Evolutionary conservation across 2,329 filamentous ascomycete genomes (phyloP), one percentile per base, ranked within the genome.

Genomic region (Magnaporthiopsis incrustans): DNA sequence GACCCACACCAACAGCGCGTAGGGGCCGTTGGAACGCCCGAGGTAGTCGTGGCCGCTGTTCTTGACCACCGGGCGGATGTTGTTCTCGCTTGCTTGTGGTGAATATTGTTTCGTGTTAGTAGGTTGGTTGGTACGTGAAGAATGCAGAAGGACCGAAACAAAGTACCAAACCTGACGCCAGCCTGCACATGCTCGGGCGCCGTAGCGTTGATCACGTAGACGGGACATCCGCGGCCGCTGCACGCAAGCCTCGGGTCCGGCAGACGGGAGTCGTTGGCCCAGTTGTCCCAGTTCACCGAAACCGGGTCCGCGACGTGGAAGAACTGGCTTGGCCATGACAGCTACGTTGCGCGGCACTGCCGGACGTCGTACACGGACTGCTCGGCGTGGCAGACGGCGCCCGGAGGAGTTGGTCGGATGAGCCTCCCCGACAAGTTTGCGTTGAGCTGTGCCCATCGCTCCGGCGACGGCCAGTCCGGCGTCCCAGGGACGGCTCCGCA

Each of bases 191-290:
- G 71, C n/a, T 67, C 66, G 1, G 73, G 67, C 0, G 66, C 73
- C 15, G 72, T 77, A 5, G 76, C 76, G 64, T 79, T 78, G 18
- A 79, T 70, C 57, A 77, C 75, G 66, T 75, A 77, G n/a, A 74
- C 68, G 25, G 77, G 76, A 69, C 78, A 76, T 64, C 76, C 76
- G n/a, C 65, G 69, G 61, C 70, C 63, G 65, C 71, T 76, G 65
- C 78, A 84, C 0, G 77, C 73, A 57, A 69, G 63, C 7, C 67
- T 66, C 0, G 73, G 67, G 64, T 77, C 67, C 2, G 81, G 81
- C 57, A 83, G 73, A 69, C 82, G 84, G 15, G 80, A 78, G 71
- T 80, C 80, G 68, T 84, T 82, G 65, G 76, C 76, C 70, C 74
- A 82, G 61, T 81, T 78, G 64, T 81, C 71, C 70, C 69, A 72